Evolutionary conservation across 768 basidiomycete genomes (phyloP), one percentile per base, ranked within the genome.

Genomic region (Russula sp.): DNA sequence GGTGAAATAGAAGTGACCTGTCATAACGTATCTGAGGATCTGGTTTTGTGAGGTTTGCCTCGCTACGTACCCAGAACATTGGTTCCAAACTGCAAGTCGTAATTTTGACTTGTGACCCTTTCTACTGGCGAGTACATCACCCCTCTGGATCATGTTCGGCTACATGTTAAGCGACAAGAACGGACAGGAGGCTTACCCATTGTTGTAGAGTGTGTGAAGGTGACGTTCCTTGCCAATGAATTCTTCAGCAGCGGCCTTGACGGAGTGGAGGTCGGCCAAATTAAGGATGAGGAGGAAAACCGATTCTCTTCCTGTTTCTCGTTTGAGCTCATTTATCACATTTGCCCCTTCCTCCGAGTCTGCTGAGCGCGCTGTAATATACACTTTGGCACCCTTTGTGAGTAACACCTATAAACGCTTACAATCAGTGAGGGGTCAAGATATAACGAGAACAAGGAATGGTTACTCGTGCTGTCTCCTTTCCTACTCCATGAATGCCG

Each of bases 61-160:
- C 24, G 11, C 24, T 28, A 38, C 54, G 46, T 22, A 64, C 68
- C 66, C 16, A 71, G 40, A n/a, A 69, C 69, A 30, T 67, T 67
- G 26, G 66, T 70, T 22, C 57, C 68, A 24, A 67, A 64, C 46
- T 60, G 71, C 26, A 71, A 44, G 52, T 74, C 71, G 51, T 59
- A 69, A 2, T 54, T 66, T 34, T 71, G 68, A 2, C 30, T 49
- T 11, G 70, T 70, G 32, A 65, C 30, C 24, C 8, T 49, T 3
- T 64, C 66, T 5, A 64, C 26, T 14, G 57, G 57, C 5, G 44
- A 5, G 24, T 40, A 48, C n/a, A 30, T 20, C 10, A 42, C 10
- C 20, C 28, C 51, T 18, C 61, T 57, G 58, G 57, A 34, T 60
- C 26, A 61, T 61, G 55, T 16, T 59, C 26, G 46, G 50, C 61